A percentile compares a stretch with the other conserved stretches of the same genome.
Conservation (phyloP, 495 filamentous ascomycete genomes). For the Annulohypoxylon nitens region DNA sequence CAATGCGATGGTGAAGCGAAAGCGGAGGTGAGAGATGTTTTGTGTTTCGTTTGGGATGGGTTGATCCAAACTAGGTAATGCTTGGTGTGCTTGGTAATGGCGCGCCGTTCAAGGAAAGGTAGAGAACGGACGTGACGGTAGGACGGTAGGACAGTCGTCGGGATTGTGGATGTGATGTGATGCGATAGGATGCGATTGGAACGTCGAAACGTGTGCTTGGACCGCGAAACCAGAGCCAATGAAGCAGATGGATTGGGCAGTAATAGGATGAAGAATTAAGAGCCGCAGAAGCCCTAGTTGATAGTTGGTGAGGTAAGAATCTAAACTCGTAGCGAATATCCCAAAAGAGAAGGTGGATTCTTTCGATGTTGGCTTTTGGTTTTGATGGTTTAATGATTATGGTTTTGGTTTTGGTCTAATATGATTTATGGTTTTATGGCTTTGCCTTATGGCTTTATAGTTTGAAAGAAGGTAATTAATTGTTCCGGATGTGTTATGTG, state of each 20-base stretch:
- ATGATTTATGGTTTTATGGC: too few species aligned
- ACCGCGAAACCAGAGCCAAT: constrained; percentile 37
- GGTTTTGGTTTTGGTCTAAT: not conserved
- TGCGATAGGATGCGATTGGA: constrained; percentile 34
- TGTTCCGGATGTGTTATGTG: not conserved
- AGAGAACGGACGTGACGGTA: not conserved
- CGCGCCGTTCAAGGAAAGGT: not conserved
- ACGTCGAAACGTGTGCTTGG: constrained; percentile 47
- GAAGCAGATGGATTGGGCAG: constrained; percentile 10
- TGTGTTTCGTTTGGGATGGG: constrained; percentile 15
- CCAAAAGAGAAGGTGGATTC: constrained; percentile 34
- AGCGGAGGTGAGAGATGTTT: constrained; percentile 4
- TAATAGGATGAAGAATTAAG: constrained; percentile 15
- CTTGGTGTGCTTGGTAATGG: not conserved
- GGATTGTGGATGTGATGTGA: constrained; percentile 20
- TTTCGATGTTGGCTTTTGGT: not conserved
- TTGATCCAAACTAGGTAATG: constrained; percentile 13
- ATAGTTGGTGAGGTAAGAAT: constrained; percentile 12
- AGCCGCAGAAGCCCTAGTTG: constrained; percentile 8
- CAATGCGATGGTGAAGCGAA: constrained; percentile 5
- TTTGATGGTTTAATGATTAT: not conserved
- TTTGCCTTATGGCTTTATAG: not conserved
- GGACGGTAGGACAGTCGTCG: not conserved
- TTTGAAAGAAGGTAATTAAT: not conserved
- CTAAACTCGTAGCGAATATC: constrained; percentile 27